A percentile compares a stretch with the other conserved stretches of the same genome.
These are phyloP conservation scores for Neodidymelliopsis sp. DNA, from an alignment of 2,329 filamentous ascomycete species.

Conservation along the genomic window DNA sequence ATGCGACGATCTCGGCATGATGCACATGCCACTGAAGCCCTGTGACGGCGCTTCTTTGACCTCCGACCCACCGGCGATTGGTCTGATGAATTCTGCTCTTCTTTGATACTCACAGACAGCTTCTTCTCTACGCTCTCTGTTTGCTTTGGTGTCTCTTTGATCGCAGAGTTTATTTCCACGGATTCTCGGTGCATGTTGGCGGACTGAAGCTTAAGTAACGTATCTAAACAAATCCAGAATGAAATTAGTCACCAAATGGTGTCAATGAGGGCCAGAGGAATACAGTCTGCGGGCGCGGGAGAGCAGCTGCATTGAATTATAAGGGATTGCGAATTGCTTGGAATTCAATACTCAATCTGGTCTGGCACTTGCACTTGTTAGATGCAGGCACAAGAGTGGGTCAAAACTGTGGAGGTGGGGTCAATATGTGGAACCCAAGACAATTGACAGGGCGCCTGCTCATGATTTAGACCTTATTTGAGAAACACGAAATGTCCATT, in stretches of 20 bases:
- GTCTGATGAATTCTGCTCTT: conserved; percentile 15
- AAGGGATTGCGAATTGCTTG: conserved; percentile 8
- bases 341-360: conserved; percentile 11
- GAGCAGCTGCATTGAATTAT: conserved; percentile 3
- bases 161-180: not conserved
- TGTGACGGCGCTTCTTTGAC: conserved; percentile 44
- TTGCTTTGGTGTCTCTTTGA: not conserved
- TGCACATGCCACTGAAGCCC: conserved; percentile 64
- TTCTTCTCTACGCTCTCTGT: not conserved
- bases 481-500: too few species aligned
- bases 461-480: too few species aligned
- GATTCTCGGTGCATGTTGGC: not conserved
- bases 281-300: not conserved
- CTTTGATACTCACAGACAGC: not conserved
- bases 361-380: conserved; percentile 7
- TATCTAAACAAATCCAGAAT: too few species aligned
- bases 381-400: conserved; percentile 13
- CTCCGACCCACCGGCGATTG: conserved; percentile 25
- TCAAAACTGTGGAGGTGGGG: conserved; percentile 16
- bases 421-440: not conserved
- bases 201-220: too few species aligned
- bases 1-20: conserved; percentile 59
- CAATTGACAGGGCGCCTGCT: too few species aligned
- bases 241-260: too few species aligned
- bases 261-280: not conserved